Percentiles rank a stretch among this genome's conserved stretches.
These are phyloP conservation scores for Rubia tinctorum DNA, from an alignment of 305 asterid genomes.

Conservation along the genomic window DNA sequence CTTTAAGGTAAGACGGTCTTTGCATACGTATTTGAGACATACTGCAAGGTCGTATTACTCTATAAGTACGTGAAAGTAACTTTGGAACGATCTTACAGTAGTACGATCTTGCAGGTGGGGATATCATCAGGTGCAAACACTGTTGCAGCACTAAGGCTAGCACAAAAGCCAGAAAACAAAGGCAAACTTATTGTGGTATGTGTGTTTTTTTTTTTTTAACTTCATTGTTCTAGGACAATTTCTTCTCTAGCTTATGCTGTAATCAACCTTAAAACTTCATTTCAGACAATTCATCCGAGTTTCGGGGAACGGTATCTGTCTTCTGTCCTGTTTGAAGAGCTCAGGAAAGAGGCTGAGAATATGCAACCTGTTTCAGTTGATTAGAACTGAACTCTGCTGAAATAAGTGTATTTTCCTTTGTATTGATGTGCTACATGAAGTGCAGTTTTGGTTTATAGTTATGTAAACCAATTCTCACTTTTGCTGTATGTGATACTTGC, in stretches of 20 bases:
- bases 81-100: too few species aligned
- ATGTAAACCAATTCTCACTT: too few species aligned
- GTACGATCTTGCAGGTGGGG: constrained; percentile 52
- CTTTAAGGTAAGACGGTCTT: too few species aligned
- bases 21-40: too few species aligned
- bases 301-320: constrained; percentile 86
- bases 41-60: too few species aligned
- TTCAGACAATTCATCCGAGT: constrained; percentile 81
- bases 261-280: constrained; percentile 1
- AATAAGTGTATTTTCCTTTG: too few species aligned
- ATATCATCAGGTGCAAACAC: constrained; percentile 98
- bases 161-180: constrained; percentile 81
- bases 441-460: too few species aligned
- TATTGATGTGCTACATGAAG: too few species aligned
- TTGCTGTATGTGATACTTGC: too few species aligned
- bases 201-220: not conserved
- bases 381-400: constrained; percentile 14
- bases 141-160: constrained; percentile 83
- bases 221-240: not conserved
- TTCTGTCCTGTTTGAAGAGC: constrained; percentile 70
- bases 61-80: too few species aligned
- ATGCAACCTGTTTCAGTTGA: constrained; percentile 94
- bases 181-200: constrained; percentile 96
- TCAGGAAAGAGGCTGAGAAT: constrained; percentile 71
- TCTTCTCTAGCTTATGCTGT: not conserved